phyloP scores from a whole-genome alignment of 768 basidiomycete species.

The Zangia roseola region DNA sequence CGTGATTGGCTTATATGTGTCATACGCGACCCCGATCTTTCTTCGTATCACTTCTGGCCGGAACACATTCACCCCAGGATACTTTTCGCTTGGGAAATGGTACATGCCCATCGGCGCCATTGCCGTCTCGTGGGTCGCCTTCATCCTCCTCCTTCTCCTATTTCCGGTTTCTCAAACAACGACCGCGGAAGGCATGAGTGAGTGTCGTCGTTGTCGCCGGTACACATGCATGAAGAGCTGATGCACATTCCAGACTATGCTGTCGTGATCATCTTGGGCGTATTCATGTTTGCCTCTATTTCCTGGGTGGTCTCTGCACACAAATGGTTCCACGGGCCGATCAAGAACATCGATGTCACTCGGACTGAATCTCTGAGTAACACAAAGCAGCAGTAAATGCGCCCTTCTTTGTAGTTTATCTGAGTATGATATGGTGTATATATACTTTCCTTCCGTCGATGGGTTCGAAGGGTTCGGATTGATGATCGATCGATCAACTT shows the following conservation, averaged over 20 bases:
- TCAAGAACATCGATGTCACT: conserved; percentile 44
- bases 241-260: conserved; percentile 52
- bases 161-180: conserved; percentile 49
- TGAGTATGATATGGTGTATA: no score
- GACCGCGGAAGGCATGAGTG: conserved; percentile 54
- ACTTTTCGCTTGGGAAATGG: conserved; percentile 62
- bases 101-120: conserved; percentile 56
- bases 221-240: background rate
- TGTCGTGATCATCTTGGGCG: conserved; percentile 60
- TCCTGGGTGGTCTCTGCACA: conserved; percentile 68
- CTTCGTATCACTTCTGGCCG: conserved; percentile 70
- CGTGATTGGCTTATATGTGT: conserved; percentile 67
- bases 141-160: conserved; percentile 56
- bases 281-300: conserved; percentile 60
- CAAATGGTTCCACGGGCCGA: conserved; percentile 71
- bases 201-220: conserved; percentile 21
- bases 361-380: conserved; percentile 3
- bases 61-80: conserved; percentile 54
- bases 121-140: conserved; percentile 65
- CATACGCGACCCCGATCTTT: conserved; percentile 67
- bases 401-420: background rate
- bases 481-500: no score
- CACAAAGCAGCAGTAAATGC: conserved; percentile 11
- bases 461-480: no score
- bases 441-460: no score